These are phyloP conservation scores for Ulota crispa DNA, from an alignment of 225 moss, liverwort and hornwort genomes.

Conservation along the genomic window DNA sequence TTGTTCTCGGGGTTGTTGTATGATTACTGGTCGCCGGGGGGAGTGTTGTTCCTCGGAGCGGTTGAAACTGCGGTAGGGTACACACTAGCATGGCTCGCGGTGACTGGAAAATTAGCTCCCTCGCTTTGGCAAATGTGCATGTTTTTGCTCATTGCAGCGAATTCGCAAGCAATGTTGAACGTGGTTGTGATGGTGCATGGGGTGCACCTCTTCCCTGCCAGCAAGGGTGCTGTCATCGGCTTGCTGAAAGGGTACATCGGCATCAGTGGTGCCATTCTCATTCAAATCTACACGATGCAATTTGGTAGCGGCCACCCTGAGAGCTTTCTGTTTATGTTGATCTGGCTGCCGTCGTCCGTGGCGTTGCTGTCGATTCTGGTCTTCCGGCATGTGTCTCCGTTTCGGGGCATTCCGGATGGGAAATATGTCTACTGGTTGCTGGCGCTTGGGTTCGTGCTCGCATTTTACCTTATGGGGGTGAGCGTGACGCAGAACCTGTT, in stretches of 20 bases:
- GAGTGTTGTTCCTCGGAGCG: slow-evolving; percentile 63
- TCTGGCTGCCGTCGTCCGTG: slow-evolving; percentile 42
- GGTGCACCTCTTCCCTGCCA: slow-evolving; percentile 70
- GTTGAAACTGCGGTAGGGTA: slow-evolving; percentile 53
- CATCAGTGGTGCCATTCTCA: slow-evolving; percentile 84
- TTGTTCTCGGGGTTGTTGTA: slow-evolving; percentile 56
- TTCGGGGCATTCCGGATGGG: slow-evolving; percentile 30
- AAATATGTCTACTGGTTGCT: slow-evolving; percentile 43
- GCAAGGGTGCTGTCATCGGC: slow-evolving; percentile 66
- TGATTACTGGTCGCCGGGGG: slow-evolving; percentile 65
- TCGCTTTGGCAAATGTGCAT: slow-evolving; percentile 73
- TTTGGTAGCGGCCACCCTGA: slow-evolving; percentile 21
- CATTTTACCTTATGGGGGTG: slow-evolving; percentile 47
- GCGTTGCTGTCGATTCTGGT: slow-evolving; percentile 29
- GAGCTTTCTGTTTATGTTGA: slow-evolving; percentile 23
- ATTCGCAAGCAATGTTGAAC: slow-evolving; percentile 45
- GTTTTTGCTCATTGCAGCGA: slow-evolving; percentile 40
- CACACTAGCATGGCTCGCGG: slow-evolving; percentile 68
- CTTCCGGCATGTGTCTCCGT: slow-evolving; percentile 30
- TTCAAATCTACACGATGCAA: slow-evolving; percentile 39
- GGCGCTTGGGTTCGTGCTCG: slow-evolving; percentile 38
- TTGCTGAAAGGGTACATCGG: slow-evolving; percentile 83
- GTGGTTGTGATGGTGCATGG: slow-evolving; percentile 48
- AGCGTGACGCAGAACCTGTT: slow-evolving; percentile 28
- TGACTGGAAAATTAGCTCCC: slow-evolving; percentile 46